Conservation (phyloP, 306 rosid genomes). For the Medicago ruthenica region DNA sequence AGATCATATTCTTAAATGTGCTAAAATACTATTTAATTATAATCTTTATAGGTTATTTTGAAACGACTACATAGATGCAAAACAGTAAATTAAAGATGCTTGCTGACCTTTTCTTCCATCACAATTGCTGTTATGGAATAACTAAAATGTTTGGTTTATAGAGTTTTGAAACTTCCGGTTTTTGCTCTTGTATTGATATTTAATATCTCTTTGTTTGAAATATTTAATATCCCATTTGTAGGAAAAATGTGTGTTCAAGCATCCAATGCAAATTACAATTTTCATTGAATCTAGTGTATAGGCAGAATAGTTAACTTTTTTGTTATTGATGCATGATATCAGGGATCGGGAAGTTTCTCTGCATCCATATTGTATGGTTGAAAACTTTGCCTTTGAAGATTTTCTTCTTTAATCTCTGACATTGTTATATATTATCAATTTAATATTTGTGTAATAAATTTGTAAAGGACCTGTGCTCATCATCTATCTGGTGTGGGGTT, state of each 20-base stretch:
- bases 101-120: slow-evolving; percentile 24
- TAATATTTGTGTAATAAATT: neutral
- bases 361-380: neutral
- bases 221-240: slow-evolving; percentile 3
- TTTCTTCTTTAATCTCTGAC: neutral
- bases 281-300: neutral
- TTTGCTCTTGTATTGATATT: slow-evolving; percentile 27
- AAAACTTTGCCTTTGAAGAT: slow-evolving; percentile 8
- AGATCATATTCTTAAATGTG: slow-evolving; percentile 16
- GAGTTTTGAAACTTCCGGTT: neutral
- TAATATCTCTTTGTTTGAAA: slow-evolving; percentile 18
- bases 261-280: slow-evolving; percentile 22
- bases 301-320: slow-evolving; percentile 8
- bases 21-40: neutral
- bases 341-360: neutral
- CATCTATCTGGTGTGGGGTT: neutral
- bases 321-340: slow-evolving; percentile 5
- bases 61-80: slow-evolving; percentile 13
- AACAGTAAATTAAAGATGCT: neutral
- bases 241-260: neutral
- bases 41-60: neutral
- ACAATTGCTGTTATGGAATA: slow-evolving; percentile 2
- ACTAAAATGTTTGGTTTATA: slow-evolving; percentile 25
- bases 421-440: slow-evolving; percentile 2
- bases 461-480: neutral